Evolutionary conservation across 345 rosid genomes (phyloP), one percentile per base, ranked within the genome.

Genomic region (Populus nigra): DNA sequence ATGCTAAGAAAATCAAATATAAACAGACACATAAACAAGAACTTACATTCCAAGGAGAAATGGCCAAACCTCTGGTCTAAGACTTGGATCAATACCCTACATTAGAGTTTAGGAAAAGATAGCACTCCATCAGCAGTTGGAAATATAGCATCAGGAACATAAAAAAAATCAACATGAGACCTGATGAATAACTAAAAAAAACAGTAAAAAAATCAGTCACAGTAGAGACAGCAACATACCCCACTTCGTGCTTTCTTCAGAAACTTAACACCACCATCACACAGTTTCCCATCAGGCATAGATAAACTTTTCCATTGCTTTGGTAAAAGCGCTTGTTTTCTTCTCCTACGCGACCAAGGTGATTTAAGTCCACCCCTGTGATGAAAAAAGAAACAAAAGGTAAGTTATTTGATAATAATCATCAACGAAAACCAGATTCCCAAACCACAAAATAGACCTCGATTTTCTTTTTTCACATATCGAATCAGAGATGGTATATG

Each of bases 11-110:
- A 68, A 68, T 5, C 45, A 59, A 41, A 45, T 16, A 38, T 69
- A 38, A 35, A 39, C 0, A 8, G 41, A 5, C 22, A 57, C 5
- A 57, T 27, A n/a, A n/a, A 12, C 33, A 22, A 57, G 69, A 78
- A 50, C 96, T 91, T 91, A 95, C 99, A 93, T 84, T 87, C 96
- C 99, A 77, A 93, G 97, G 72, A 95, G 96, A 82, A 95, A 95
- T 16, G 96, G 98, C 99, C 99, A 95, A 79, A 95, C 99, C 80
- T 91, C 91, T 49, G 91, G 89, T 86, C 98, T 91, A 50, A 95
- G 89, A 86, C 91, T 90, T 74, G 97, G 94, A 87, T 93, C 92
- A 75, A 92, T 88, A 77, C 99, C 97, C 99, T 95, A 85, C 75
- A 85, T 65, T 47, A 71, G 38, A 77, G 69, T 73, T 45, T 38